A percentile compares a stretch with the other conserved stretches of the same genome.
These are phyloP conservation scores for Metarhizium guizhouense DNA, from an alignment of 2,329 filamentous ascomycete species.

Conservation along the genomic window DNA sequence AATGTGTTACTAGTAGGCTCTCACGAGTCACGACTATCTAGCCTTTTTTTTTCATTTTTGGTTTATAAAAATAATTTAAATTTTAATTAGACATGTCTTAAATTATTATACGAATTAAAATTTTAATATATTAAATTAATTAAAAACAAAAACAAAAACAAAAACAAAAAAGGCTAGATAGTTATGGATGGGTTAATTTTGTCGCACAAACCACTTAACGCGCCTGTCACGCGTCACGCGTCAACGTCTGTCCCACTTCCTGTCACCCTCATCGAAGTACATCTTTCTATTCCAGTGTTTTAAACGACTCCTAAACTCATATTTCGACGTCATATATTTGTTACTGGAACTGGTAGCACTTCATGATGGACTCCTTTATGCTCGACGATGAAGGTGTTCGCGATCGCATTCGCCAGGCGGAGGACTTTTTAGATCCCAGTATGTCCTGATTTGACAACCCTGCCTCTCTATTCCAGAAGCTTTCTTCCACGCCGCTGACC, in stretches of 20 bases:
- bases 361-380: conserved; percentile 60
- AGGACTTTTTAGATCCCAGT: conserved; percentile 93
- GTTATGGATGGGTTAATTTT: not conserved
- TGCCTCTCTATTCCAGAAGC: not conserved
- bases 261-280: not conserved
- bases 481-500: not conserved
- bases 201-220: conserved; percentile 2
- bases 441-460: conserved; percentile 23
- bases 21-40: too few relatives aligned
- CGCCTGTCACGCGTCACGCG: not conserved
- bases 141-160: too few relatives aligned
- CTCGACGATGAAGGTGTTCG: conserved; percentile 77
- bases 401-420: conserved; percentile 77
- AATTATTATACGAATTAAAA: too few relatives aligned
- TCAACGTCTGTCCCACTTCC: not conserved
- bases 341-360: not conserved
- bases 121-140: too few relatives aligned
- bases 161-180: too few relatives aligned
- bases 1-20: too few relatives aligned
- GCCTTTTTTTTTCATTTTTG: too few relatives aligned
- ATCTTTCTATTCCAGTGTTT: not conserved
- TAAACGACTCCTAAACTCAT: not conserved
- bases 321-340: not conserved
- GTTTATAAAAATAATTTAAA: too few relatives aligned
- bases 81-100: too few relatives aligned